Evolutionary conservation across 306 rosid species (phyloP).

Genomic region (Vicia sativa): DNA sequence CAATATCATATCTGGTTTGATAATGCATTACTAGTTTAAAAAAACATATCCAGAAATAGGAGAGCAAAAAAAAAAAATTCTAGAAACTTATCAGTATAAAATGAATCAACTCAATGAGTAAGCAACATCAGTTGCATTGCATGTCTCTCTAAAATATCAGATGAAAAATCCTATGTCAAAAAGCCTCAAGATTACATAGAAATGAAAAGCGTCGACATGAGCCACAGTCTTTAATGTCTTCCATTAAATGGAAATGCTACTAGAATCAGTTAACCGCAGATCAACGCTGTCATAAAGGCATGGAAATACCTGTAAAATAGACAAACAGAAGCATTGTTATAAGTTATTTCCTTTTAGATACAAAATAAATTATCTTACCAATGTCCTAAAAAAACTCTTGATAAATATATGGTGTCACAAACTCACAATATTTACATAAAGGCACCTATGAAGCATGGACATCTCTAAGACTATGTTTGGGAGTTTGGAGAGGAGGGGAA

Average conservation of each 20-base stretch:
- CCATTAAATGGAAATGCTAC: slow-evolving; percentile 42
- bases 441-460: neutral
- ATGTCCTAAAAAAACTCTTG: slow-evolving; percentile 12
- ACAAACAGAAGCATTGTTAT: slow-evolving; percentile 26
- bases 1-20: slow-evolving; percentile 11
- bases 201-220: slow-evolving; percentile 37
- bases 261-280: slow-evolving; percentile 26
- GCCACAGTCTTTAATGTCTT: slow-evolving; percentile 38
- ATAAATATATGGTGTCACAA: slow-evolving; percentile 1
- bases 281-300: slow-evolving; percentile 78
- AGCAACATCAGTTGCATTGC: slow-evolving; percentile 41
- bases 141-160: slow-evolving; percentile 38
- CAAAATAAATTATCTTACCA: neutral
- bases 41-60: slow-evolving; percentile 27
- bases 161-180: slow-evolving; percentile 41
- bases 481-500: no score
- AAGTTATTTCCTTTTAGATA: slow-evolving; percentile 16
- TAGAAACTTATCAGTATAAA: slow-evolving; percentile 30
- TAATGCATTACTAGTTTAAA: slow-evolving; percentile 29
- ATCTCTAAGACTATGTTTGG: no score
- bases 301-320: slow-evolving; percentile 80
- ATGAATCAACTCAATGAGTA: slow-evolving; percentile 29
- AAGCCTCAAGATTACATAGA: slow-evolving; percentile 37
- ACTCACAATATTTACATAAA: slow-evolving; percentile 2
- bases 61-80: slow-evolving; percentile 21